Conservation (phyloP, 208 protist species). For the Crithidia thermophila region DNA sequence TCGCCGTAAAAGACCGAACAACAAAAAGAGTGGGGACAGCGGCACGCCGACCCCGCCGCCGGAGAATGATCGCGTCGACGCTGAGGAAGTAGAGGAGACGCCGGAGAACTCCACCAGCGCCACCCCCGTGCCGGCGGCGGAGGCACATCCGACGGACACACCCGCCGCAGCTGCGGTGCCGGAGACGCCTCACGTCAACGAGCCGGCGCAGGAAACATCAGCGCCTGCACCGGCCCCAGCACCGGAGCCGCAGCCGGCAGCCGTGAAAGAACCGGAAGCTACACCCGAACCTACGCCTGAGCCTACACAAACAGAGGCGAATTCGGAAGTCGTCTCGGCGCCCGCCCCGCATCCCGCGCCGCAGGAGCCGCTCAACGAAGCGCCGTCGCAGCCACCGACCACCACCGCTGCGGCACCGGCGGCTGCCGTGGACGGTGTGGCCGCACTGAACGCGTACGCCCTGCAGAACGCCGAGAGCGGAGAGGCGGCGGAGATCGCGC, state of each 20-base stretch:
- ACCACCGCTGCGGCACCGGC: neutral
- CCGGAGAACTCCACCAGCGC: no score
- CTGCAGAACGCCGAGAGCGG: slow-evolving; percentile 23
- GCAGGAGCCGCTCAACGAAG: no score
- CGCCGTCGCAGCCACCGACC: no score
- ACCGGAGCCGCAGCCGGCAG: neutral
- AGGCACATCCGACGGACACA: neutral
- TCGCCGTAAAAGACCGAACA: slow-evolving; percentile 6
- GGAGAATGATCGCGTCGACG: slow-evolving; percentile 1
- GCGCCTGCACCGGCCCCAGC: neutral
- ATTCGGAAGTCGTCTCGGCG: no score
- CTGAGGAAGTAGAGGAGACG: neutral
- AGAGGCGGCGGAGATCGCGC: no score
- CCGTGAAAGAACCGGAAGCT: neutral
- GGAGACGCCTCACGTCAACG: neutral
- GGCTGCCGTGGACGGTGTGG: slow-evolving; percentile 15
- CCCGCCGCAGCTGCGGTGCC: neutral
- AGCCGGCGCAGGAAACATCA: neutral
- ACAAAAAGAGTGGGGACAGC: slow-evolving; percentile 3
- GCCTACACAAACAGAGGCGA: no score
- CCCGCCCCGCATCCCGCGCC: no score
- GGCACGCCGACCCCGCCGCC: neutral
- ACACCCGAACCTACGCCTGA: neutral
- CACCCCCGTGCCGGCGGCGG: no score
- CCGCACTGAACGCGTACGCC: slow-evolving; percentile 33